phyloP scores from a whole-genome alignment of 169 alveolate genomes.

The Cryptosporidium canis region DNA sequence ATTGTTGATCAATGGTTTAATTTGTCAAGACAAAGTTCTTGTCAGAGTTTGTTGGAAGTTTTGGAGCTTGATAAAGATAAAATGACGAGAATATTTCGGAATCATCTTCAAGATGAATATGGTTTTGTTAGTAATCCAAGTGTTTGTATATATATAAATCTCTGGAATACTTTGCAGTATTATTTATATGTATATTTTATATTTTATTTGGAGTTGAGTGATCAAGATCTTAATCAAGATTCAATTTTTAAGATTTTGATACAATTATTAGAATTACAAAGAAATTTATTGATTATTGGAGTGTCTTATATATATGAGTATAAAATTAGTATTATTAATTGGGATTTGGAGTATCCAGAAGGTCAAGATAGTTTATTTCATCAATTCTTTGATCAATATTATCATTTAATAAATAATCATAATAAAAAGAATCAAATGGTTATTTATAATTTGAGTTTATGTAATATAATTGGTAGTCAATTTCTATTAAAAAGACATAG shows the following conservation, averaged over 20 bases:
- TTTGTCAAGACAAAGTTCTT: not conserved
- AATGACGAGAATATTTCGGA: slow-evolving; percentile 8
- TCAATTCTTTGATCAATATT: slow-evolving; percentile 43
- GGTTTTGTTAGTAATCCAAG: not conserved
- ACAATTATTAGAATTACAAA: slow-evolving; percentile 26
- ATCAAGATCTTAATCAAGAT: not conserved
- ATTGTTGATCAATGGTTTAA: slow-evolving; percentile 9
- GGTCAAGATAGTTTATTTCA: not conserved
- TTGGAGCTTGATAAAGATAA: slow-evolving; percentile 2
- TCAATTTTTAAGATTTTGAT: not conserved
- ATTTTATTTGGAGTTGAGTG: not conserved
- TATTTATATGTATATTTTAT: slow-evolving; percentile 22
- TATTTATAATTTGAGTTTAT: not conserved
- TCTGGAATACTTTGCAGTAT: slow-evolving; percentile 45
- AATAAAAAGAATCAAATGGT: slow-evolving; percentile 9
- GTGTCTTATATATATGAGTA: slow-evolving; percentile 16
- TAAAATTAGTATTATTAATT: not conserved
- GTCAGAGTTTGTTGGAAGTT: not conserved
- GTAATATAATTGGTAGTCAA: slow-evolving; percentile 6
- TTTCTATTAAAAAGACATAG: not conserved
- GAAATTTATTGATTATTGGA: slow-evolving; percentile 2
- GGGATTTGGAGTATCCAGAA: not conserved
- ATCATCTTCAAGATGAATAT: not conserved
- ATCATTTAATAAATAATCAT: slow-evolving; percentile 1
- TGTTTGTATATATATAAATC: not conserved